phyloP scores from a whole-genome alignment of 345 rosid genomes.

The Schrenkiella parvula region DNA sequence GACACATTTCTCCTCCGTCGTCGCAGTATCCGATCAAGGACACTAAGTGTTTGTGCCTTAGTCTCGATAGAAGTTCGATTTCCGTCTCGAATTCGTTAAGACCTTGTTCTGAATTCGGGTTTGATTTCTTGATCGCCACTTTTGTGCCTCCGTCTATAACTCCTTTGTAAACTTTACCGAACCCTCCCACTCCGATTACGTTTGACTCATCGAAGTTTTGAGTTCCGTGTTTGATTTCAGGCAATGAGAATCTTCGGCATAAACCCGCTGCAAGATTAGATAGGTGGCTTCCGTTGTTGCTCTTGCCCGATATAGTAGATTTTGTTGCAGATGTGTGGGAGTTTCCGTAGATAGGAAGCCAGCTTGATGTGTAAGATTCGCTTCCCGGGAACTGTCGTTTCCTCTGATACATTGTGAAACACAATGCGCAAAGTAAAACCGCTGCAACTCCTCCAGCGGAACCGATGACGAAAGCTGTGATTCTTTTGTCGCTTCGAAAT shows the following conservation, averaged over 20 bases:
- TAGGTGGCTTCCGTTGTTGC: slow-evolving; percentile 44
- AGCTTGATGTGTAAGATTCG: slow-evolving; percentile 54
- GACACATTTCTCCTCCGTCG: slow-evolving; percentile 78
- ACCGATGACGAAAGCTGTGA: slow-evolving; percentile 37
- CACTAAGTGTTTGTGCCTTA: slow-evolving; percentile 90
- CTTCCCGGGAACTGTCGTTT: slow-evolving; percentile 29
- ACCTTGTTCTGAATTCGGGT: slow-evolving; percentile 83
- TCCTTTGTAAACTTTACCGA: slow-evolving; percentile 87
- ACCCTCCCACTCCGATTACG: slow-evolving; percentile 86
- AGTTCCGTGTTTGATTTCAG: slow-evolving; percentile 63
- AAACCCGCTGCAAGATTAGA: slow-evolving; percentile 59
- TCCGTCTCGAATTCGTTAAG: slow-evolving; percentile 78
- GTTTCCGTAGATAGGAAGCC: slow-evolving; percentile 61
- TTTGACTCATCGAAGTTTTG: slow-evolving; percentile 60
- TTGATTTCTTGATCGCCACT: slow-evolving; percentile 85
- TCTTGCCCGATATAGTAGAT: slow-evolving; percentile 49
- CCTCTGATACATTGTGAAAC: slow-evolving; percentile 37
- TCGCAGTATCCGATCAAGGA: slow-evolving; percentile 87
- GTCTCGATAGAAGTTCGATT: slow-evolving; percentile 80
- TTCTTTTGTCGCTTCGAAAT: slow-evolving; percentile 18
- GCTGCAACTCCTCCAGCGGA: slow-evolving; percentile 59
- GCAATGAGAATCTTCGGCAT: slow-evolving; percentile 60
- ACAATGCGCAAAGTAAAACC: slow-evolving; percentile 50
- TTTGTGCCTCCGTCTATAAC: slow-evolving; percentile 51
- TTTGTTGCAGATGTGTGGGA: slow-evolving; percentile 49